Base-by-base conservation (phyloP, 2,329 filamentous ascomycete species). In the Ambrosiella xylebori region DNA sequence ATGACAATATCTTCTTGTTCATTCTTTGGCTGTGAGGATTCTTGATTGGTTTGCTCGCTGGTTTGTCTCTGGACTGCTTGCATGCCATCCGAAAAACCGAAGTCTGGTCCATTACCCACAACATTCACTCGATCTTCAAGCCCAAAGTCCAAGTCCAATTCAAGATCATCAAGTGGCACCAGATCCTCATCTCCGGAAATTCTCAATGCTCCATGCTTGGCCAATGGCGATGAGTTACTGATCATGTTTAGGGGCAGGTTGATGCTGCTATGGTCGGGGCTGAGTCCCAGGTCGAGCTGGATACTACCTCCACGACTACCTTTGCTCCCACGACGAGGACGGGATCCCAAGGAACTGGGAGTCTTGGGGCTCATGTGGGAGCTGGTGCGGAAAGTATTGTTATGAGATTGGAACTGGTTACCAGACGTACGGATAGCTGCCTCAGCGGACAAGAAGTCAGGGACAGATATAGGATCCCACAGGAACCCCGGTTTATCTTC, bases 401-500 rank as follows among this genome's bases (percentile, higher is more conserved):
- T 41, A 15, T 55, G 52, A 12, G 45, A 47, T 6, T 40, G 17
- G 38, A 44, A 53, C 6, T 41, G 52, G 6, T 27, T 35, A 9
- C 54, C n/a, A n/a, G 45, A 58, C 2, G 58, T 57, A 8, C 53
- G 53, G 35, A 61, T 45, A 36, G 44, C 52, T 36, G 59, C 39
- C 41, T 61, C 56, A n/a, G 57, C 36, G 17, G 56, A 61, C 41
- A 69, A 70, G 38, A 76, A 64, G 40, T 82, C 74, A 1, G 82
- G 79, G 35, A 88, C 72, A 39, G 74, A 72, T 45, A 62, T 57
- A 39, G 82, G 74, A 49, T 84, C 80, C 0, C 84, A 82, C 8
- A 86, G 70, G 66, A 97, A 96, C 47, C 80, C 76, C 0, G 89
- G 88, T 65, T 97, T 91, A 65, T 97, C 88, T 57, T 79, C 74